phyloP scores from a whole-genome alignment of 1,139 yeast species.

The Kodamaea suecica region DNA sequence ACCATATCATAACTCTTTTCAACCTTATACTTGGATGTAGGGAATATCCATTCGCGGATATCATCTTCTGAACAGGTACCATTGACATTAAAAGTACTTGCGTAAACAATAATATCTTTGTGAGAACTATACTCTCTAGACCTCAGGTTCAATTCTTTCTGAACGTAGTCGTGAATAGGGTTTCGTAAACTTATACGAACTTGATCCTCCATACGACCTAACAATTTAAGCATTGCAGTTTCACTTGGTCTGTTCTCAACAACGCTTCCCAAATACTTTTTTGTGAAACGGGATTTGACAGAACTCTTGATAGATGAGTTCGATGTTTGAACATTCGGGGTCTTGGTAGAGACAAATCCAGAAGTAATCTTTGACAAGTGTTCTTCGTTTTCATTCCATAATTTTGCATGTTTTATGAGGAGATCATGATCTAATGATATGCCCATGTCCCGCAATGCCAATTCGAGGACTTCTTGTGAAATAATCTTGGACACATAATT shows the following conservation, averaged over 20 bases:
- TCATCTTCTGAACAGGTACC: conserved; percentile 55
- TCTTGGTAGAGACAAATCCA: conserved; percentile 33
- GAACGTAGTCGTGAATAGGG: conserved; percentile 71
- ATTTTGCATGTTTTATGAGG: conserved; percentile 47
- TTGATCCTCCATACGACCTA: conserved; percentile 51
- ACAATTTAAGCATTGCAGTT: conserved; percentile 45
- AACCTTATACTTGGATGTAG: conserved; percentile 23
- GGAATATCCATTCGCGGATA: conserved; percentile 58
- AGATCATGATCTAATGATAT: conserved; percentile 39
- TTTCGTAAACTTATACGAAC: conserved; percentile 51
- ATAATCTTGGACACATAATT: conserved; percentile 57
- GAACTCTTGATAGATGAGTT: conserved; percentile 31
- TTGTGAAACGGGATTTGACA: conserved; percentile 45
- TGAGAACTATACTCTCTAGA: conserved; percentile 48
- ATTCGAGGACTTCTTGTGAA: conserved; percentile 58
- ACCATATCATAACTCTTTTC: conserved; percentile 59
- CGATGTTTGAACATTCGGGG: conserved; percentile 29
- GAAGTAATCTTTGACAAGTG: conserved; percentile 44
- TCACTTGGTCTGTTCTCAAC: conserved; percentile 43
- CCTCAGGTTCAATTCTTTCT: conserved; percentile 48
- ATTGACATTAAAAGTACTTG: conserved; percentile 72
- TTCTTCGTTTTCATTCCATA: conserved; percentile 63
- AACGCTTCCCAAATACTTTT: conserved; percentile 43
- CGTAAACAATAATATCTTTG: conserved; percentile 51
- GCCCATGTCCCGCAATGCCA: conserved; percentile 55